Conservation (phyloP, 805 yeast species). For the Saturnispora galanensis region DNA sequence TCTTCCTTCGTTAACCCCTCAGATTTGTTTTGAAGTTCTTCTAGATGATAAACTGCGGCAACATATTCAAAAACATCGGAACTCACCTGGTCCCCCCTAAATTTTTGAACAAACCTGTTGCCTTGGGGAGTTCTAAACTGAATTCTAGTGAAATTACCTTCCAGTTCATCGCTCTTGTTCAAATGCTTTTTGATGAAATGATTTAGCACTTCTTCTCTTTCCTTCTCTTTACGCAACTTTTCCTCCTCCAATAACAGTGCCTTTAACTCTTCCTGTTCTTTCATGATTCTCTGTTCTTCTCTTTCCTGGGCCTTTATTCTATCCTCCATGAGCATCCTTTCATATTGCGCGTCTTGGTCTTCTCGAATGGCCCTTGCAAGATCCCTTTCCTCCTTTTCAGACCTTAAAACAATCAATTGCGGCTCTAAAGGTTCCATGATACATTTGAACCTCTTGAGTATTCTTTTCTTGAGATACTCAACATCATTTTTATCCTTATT, state of each 20-base stretch:
- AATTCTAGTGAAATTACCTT: constrained; percentile 31
- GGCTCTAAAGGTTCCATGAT: constrained; percentile 49
- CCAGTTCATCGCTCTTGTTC: constrained; percentile 14
- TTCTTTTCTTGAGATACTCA: constrained; percentile 17
- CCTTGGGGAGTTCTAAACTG: constrained; percentile 51
- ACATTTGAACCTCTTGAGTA: constrained; percentile 27
- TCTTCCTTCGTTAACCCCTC: constrained; percentile 9
- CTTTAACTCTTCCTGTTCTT: constrained; percentile 9
- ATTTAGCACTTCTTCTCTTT: constrained; percentile 2
- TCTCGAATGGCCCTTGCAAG: constrained; percentile 48
- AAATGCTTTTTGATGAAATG: constrained; percentile 8
- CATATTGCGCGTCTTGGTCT: constrained; percentile 60
- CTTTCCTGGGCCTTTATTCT: constrained; percentile 41
- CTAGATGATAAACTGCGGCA: constrained; percentile 29
- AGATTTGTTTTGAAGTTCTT: constrained; percentile 7
- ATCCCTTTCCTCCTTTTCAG: constrained; percentile 51
- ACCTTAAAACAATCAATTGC: constrained; percentile 48
- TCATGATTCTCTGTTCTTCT: constrained; percentile 19
- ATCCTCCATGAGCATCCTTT: constrained; percentile 50
- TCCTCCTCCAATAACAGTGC: constrained; percentile 15
- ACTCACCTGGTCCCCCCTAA: constrained; percentile 31
- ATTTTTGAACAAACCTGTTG: constrained; percentile 35
- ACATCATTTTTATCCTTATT: not conserved
- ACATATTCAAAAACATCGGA: constrained; percentile 42
- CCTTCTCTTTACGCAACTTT: constrained; percentile 9